A percentile compares a stretch with the other conserved stretches of the same genome.
Evolutionary conservation across 257 asterid species (phyloP).

Genomic region (Petrea volubilis): DNA sequence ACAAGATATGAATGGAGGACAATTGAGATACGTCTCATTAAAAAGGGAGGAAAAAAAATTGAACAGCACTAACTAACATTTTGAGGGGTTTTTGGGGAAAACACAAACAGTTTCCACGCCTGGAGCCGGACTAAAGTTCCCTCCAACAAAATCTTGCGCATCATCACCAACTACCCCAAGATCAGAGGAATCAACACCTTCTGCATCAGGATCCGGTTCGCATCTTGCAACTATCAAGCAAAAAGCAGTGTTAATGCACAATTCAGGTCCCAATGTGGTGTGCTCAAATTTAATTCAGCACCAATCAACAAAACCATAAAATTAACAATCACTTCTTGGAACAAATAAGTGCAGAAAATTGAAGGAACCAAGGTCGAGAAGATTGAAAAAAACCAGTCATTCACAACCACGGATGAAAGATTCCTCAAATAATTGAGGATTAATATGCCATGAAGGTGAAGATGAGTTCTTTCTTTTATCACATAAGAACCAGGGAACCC

Average conservation of each 20-base stretch:
- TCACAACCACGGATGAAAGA: no score
- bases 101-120: conserved; percentile 76
- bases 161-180: conserved; percentile 80
- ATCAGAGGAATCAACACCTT: conserved; percentile 44
- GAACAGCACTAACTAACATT: conserved; percentile 37
- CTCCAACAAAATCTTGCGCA: conserved; percentile 61
- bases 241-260: neutral
- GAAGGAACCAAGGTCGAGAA: no score
- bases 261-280: neutral
- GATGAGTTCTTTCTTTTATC: no score
- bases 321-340: neutral
- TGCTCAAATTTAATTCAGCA: neutral
- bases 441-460: no score
- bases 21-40: neutral
- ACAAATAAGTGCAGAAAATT: neutral
- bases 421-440: no score
- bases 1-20: neutral
- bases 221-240: conserved; percentile 56
- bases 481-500: no score
- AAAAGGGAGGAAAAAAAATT: neutral
- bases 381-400: no score
- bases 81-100: conserved; percentile 79
- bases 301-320: neutral
- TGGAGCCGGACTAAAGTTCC: conserved; percentile 60
- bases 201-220: conserved; percentile 55